Evolutionary conservation across 1,284 basidiomycete genomes (phyloP), one percentile per base, ranked within the genome.

Genomic region (Apiotrichum mycotoxinovorans): DNA sequence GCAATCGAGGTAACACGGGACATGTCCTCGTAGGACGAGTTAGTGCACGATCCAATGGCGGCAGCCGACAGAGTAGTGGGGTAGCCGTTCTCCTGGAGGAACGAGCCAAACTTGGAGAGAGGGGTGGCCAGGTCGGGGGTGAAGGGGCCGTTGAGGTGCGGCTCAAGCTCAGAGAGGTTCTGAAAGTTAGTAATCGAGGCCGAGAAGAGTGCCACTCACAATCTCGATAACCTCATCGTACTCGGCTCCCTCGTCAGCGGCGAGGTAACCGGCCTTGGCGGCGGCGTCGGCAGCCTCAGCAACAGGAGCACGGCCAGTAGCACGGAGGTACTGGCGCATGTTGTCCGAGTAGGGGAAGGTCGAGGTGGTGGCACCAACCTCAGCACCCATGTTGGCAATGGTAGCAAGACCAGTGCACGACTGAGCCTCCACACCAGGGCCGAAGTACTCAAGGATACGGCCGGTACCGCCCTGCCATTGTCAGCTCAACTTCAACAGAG

Each of bases 311-410:
- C 96, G 86, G 50, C 90, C 87, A 17, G 96, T 98, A 15, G 93
- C 93, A 64, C 84, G 81, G 30, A 99, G 84, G 78, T 98, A 98
- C 27, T 85, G 81, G 38, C 85, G 83, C 95, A 98, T 98, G 67
- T 85, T 84, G 56, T 83, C 77, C 9, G 91, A 93, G 79, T 97
- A 98, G 15, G 94, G 94, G 83, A 99, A 99, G 3, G 90, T 92
- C 1, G 92, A 95, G 0, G 96, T 98, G 2, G 96, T 99, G 9
- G 96, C 96, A 46, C 96, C 96, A 26, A 98, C 92, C 80, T 99
- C 96, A 23, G 96, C 96, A 58, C 96, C 96, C 96, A 98, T 99
- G 79, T 98, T 98, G 56, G 91, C 88, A 61, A 97, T 89, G 5
- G 93, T 98, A 0, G 94, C 93, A 51, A 97, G 78, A 64, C 91